Evolutionary conservation across 1,284 basidiomycete species (phyloP), one percentile per base, ranked within the genome.

Genomic region (Ganoderma leucocontextum): DNA sequence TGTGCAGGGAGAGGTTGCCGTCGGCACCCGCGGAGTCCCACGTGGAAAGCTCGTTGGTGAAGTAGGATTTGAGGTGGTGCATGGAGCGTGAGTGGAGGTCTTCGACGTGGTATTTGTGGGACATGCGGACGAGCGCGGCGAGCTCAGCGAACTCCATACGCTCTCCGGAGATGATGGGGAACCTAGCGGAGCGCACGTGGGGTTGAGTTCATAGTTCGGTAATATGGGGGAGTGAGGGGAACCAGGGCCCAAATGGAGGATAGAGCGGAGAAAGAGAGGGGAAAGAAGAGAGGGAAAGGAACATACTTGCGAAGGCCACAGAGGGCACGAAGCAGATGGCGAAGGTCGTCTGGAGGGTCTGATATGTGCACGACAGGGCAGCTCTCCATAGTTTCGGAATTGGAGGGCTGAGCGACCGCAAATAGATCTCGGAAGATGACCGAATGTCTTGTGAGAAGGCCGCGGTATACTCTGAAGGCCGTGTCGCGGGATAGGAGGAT

Each of bases 401-500:
- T 66, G 2, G 65, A 64, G 8, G 72, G 69, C 59, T 73, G 74
- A 13, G 75, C 73, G 38, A 75, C 68, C 17, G 71, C 61, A 47
- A 78, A 75, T 53, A 78, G 70, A 53, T 75, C 76, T 29, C 68
- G 69, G 63, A 79, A 77, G 35, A 79, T 74, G 39, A 71, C 68
- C 3, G 78, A 78, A 36, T 75, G 70, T 5, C 70, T 60, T 1
- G 73, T 70, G 33, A 78, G 71, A 41, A 76, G 61, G 39, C 77
- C 71, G 39, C 70, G 68, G 63, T 76, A 75, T 17, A 79, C 72
- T 12, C 73, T 68, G 69, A 78, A 79, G 1, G 71, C 70, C 3
- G 63, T 68, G 12, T 64, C 67, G 49, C 71, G 72, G 36, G 72
- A 73, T 10, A 74, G 60, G 13, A 79, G 70, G 42, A 79, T 68